These are phyloP conservation scores for Colletotrichum sp. DNA, from an alignment of 2,329 filamentous ascomycete species.

Conservation along the genomic window DNA sequence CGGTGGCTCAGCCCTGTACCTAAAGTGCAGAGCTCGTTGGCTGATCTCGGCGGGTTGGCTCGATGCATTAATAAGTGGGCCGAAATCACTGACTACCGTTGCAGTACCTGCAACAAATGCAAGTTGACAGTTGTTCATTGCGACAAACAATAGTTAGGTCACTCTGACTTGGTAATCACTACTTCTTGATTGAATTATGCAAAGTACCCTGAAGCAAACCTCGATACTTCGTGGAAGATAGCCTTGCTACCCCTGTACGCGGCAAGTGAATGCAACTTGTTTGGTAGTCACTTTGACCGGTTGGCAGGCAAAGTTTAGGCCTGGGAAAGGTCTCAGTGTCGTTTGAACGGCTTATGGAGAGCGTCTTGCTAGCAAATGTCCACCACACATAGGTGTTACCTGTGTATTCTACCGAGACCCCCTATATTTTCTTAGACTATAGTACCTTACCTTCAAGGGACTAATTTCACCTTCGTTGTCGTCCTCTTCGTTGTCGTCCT, in stretches of 20 bases:
- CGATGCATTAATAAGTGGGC: background rate
- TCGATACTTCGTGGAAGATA: background rate
- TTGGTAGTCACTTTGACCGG: background rate
- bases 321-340: background rate
- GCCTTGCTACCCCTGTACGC: background rate
- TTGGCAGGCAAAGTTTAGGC: background rate
- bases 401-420: too few species aligned
- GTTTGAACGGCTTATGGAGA: too few species aligned
- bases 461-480: too few species aligned
- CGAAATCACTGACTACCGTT: background rate
- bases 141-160: background rate
- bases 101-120: background rate
- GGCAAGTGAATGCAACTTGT: background rate
- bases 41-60: background rate
- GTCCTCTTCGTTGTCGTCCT: too few species aligned
- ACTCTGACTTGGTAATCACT: background rate
- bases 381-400: too few species aligned
- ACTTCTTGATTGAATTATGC: background rate
- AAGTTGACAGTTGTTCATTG: background rate
- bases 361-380: too few species aligned
- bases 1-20: background rate
- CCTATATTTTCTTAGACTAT: too few species aligned
- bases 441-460: too few species aligned
- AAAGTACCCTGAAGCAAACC: fast-evolving
- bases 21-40: background rate